Evolutionary conservation across 2,329 filamentous ascomycete genomes (phyloP).

Genomic region (Polytolypa hystricis): DNA sequence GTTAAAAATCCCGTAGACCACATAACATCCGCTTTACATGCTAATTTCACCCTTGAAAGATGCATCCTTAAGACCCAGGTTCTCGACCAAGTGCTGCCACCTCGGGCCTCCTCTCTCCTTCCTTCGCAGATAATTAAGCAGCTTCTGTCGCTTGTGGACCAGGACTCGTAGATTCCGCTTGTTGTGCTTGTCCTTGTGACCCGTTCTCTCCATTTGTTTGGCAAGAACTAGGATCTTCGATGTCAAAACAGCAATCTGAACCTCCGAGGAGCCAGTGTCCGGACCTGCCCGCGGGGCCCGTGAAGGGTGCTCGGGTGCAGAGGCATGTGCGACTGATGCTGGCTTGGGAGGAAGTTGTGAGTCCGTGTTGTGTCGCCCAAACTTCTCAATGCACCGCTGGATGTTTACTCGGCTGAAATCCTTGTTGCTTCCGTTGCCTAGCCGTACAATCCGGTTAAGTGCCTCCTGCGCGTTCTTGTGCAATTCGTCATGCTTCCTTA

Average conservation of each 20-base stretch:
- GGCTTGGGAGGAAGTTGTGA: slow-evolving; percentile 50
- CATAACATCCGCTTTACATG: slow-evolving; percentile 42
- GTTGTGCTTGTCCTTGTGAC: slow-evolving; percentile 83
- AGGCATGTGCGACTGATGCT: slow-evolving; percentile 32
- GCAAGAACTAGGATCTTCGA: slow-evolving; percentile 80
- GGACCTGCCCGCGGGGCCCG: slow-evolving; percentile 59
- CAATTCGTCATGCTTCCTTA: slow-evolving; percentile 38
- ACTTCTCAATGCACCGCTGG: slow-evolving; percentile 70
- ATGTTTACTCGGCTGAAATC: slow-evolving; percentile 75
- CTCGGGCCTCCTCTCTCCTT: slow-evolving; percentile 86
- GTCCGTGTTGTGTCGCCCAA: slow-evolving; percentile 88
- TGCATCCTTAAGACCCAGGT: slow-evolving; percentile 72
- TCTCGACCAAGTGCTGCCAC: slow-evolving; percentile 78
- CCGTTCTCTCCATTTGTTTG: slow-evolving; percentile 56
- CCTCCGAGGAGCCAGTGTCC: slow-evolving; percentile 90
- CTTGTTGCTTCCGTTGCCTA: slow-evolving; percentile 66
- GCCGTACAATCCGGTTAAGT: slow-evolving; percentile 63
- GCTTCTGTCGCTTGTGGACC: slow-evolving; percentile 79
- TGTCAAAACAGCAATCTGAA: slow-evolving; percentile 94
- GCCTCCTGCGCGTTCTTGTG: slow-evolving; percentile 64
- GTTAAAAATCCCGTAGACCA: background rate
- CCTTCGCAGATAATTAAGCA: slow-evolving; percentile 72
- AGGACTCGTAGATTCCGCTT: slow-evolving; percentile 79
- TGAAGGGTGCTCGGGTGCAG: slow-evolving; percentile 22
- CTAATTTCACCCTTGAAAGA: slow-evolving; percentile 87